A percentile compares a stretch with the other conserved stretches of the same genome.
Conservation (phyloP, 23 red algal genomes). For the Pyropia haitanensis region DNA sequence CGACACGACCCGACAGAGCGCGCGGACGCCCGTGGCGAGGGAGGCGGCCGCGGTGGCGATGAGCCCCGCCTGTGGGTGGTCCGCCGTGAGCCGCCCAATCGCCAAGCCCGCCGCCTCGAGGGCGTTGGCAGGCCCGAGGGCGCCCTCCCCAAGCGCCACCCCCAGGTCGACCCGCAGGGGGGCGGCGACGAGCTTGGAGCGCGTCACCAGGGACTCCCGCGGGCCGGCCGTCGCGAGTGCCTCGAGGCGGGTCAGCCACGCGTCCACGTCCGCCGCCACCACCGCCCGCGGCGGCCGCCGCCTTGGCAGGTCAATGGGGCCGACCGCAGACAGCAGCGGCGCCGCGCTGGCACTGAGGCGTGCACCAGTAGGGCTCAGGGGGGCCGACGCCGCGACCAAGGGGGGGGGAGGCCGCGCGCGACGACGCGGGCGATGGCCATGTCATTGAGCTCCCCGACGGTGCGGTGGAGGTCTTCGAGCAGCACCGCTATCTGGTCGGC, state of each 20-base stretch:
- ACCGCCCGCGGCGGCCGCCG: no score
- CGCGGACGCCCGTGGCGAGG: constrained; percentile 31
- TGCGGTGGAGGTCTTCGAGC: no score
- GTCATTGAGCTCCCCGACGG: no score
- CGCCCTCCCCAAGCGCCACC: neutral
- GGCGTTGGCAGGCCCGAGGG: neutral
- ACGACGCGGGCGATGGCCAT: no score
- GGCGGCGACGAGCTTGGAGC: neutral
- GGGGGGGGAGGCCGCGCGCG: no score
- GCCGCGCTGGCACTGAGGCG: no score
- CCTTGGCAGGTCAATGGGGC: no score
- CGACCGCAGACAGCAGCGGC: no score
- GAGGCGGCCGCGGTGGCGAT: constrained; percentile 30
- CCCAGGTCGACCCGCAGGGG: neutral
- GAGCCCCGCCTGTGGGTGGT: neutral
- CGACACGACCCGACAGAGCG: constrained; percentile 32
- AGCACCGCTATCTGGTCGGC: no score
- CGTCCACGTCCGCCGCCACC: neutral
- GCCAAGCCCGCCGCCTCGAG: neutral
- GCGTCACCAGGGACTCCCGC: neutral
- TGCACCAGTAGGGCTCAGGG: no score
- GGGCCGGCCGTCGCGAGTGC: neutral
- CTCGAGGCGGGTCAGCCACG: neutral
- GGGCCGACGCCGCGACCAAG: no score
- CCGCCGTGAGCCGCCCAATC: neutral